phyloP scores from a whole-genome alignment of 2,329 filamentous ascomycete species.

The Alternaria brassicae region DNA sequence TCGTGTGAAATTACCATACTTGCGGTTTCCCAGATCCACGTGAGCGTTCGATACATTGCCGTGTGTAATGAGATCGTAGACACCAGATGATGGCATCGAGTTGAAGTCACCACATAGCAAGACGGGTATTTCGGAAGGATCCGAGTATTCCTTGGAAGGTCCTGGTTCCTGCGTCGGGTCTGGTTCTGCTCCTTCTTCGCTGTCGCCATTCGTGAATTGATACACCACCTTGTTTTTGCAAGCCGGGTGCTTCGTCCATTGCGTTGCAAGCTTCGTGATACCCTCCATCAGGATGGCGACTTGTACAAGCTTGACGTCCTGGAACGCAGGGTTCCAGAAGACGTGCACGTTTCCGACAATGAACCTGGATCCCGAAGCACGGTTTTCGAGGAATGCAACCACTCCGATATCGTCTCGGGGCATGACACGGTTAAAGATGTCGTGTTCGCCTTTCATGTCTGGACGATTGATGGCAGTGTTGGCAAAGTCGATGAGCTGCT shows the following conservation, averaged over 20 bases:
- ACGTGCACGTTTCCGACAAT: conserved; percentile 95
- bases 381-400: conserved; percentile 90
- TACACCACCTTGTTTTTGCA: conserved; percentile 77
- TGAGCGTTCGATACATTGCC: conserved; percentile 82
- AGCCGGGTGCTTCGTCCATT: conserved; percentile 79
- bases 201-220: conserved; percentile 57
- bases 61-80: conserved; percentile 86
- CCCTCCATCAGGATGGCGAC: conserved; percentile 95
- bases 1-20: conserved; percentile 92
- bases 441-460: conserved; percentile 96
- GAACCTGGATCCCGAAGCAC: conserved; percentile 84
- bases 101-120: conserved; percentile 97
- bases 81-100: conserved; percentile 83
- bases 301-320: conserved; percentile 96
- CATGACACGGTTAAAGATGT: conserved; percentile 99
- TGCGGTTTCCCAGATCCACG: conserved; percentile 76
- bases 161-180: conserved; percentile 70
- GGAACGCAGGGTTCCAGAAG: conserved; percentile 89
- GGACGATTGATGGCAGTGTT: conserved; percentile 91
- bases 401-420: conserved; percentile 97
- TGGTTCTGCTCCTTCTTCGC: conserved; percentile 56
- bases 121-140: conserved; percentile 85
- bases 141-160: conserved; percentile 85
- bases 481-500: conserved; percentile 91
- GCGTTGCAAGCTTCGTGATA: conserved; percentile 83